Conservation (phyloP, 1,284 basidiomycete genomes). For the Fistulinella staudtii region DNA sequence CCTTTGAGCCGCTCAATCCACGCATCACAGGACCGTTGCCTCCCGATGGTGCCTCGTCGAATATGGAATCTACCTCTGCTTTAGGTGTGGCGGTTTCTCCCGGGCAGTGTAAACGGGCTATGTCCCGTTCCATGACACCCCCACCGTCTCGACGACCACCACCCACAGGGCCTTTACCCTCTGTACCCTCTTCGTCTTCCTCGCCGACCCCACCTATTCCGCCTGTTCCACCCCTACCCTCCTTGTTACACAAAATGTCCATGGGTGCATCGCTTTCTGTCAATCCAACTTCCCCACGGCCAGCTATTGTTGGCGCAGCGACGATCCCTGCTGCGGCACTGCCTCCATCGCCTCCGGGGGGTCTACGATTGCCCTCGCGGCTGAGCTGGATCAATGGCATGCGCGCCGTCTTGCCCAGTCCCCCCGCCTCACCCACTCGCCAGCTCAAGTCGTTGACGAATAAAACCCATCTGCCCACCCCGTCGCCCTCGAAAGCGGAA, state of each 20-base stretch:
- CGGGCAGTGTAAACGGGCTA: constrained; percentile 17
- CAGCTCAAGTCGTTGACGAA: constrained; percentile 7
- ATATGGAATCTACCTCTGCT: constrained; percentile 6
- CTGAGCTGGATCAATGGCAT: constrained; percentile 30
- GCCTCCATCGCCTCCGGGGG: constrained; percentile 28
- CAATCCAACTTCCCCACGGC: constrained; percentile 7
- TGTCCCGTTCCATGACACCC: constrained; percentile 26
- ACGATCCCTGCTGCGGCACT: constrained; percentile 11
- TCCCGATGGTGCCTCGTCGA: constrained; percentile 4
- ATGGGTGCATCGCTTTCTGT: constrained; percentile 5
- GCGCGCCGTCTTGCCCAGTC: constrained; percentile 29
- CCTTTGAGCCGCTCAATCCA: constrained; percentile 6
- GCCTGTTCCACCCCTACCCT: constrained; percentile 27
- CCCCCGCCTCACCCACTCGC: constrained; percentile 29
- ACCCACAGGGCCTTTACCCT: constrained; percentile 29
- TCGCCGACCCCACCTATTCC: constrained; percentile 8
- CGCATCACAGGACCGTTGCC: constrained; percentile 2
- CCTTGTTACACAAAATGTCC: constrained; percentile 16
- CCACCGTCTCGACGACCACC: constrained; percentile 27
- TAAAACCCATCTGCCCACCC: constrained; percentile 2
- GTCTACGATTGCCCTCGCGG: constrained; percentile 29
- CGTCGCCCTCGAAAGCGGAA: constrained; percentile 14
- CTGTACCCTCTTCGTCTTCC: constrained; percentile 18
- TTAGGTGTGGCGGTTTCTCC: constrained; percentile 8
- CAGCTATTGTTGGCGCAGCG: constrained; percentile 5